phyloP scores from a whole-genome alignment of 208 protist species.

The Leishmania guyanensis region DNA sequence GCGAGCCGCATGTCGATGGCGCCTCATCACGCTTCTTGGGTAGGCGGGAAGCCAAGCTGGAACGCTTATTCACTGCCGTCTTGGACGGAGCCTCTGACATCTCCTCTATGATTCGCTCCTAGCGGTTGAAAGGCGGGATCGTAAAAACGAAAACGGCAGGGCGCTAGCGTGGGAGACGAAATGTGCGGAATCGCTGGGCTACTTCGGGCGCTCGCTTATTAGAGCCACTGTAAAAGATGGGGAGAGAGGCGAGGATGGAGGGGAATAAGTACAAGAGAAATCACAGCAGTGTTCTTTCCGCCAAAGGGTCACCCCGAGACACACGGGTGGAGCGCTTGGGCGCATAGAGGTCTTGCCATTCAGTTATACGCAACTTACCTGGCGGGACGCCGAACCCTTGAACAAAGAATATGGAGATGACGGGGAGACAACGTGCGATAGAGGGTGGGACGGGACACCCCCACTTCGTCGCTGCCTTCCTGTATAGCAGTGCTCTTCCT shows the following conservation, averaged over 20 bases:
- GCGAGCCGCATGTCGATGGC: conserved; percentile 22
- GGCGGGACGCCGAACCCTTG: not conserved
- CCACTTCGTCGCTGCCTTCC: not conserved
- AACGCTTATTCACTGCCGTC: conserved; percentile 78
- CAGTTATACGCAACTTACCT: not conserved
- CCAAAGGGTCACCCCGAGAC: not conserved
- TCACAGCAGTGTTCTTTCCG: not conserved
- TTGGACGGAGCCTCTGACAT: conserved; percentile 59
- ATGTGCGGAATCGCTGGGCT: not conserved
- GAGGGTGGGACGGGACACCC: not conserved
- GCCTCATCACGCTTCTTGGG: conserved; percentile 29
- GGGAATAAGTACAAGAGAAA: not conserved
- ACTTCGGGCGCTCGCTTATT: not conserved
- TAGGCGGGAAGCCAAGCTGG: conserved; percentile 52
- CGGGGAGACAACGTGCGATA: not conserved
- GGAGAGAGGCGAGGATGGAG: not conserved
- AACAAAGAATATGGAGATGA: not conserved
- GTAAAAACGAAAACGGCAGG: no score
- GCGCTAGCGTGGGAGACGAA: not conserved
- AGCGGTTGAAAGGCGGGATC: not conserved
- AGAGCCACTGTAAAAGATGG: not conserved
- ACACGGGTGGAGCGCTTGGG: not conserved
- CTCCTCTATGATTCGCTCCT: not conserved
- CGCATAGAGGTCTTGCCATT: not conserved
- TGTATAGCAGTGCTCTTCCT: not conserved